Evolutionary conservation across 2,329 filamentous ascomycete genomes (phyloP).

Genomic region (Alternaria viburni): DNA sequence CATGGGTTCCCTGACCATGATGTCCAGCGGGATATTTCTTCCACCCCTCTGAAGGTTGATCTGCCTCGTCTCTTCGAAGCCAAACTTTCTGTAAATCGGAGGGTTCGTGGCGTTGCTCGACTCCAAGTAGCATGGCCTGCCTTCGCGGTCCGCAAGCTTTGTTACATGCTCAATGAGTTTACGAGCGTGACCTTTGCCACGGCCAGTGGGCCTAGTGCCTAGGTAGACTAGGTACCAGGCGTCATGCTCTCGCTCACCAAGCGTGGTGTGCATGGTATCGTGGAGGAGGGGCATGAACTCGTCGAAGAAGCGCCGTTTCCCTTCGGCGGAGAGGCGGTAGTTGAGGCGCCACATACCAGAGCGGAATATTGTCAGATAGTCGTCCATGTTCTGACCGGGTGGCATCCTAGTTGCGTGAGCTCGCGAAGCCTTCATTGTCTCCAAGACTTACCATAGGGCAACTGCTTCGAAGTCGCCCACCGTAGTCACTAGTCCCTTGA

Average conservation of each 20-base stretch:
- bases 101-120: slow-evolving; percentile 73
- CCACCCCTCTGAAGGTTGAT: slow-evolving; percentile 67
- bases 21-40: slow-evolving; percentile 69
- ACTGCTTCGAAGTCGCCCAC: slow-evolving; percentile 80
- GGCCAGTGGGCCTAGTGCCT: slow-evolving; percentile 73
- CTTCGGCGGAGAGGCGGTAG: slow-evolving; percentile 76
- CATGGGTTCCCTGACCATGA: slow-evolving; percentile 79
- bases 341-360: slow-evolving; percentile 79
- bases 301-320: slow-evolving; percentile 74
- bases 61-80: slow-evolving; percentile 70
- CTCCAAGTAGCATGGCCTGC: slow-evolving; percentile 76
- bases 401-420: slow-evolving; percentile 65
- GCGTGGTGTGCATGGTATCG: slow-evolving; percentile 71
- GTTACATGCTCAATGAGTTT: slow-evolving; percentile 75
- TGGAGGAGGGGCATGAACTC: slow-evolving; percentile 79
- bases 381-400: slow-evolving; percentile 75
- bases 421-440: neutral
- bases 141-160: slow-evolving; percentile 68
- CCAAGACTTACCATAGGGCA: slow-evolving; percentile 72
- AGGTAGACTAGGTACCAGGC: slow-evolving; percentile 86
- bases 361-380: slow-evolving; percentile 72
- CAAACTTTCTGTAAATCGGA: slow-evolving; percentile 75
- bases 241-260: slow-evolving; percentile 70
- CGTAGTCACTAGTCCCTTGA: slow-evolving; percentile 75
- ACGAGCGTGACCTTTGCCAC: slow-evolving; percentile 74